Evolutionary conservation across 805 yeast species (phyloP).

Genomic region (Grigorovia jiainica): DNA sequence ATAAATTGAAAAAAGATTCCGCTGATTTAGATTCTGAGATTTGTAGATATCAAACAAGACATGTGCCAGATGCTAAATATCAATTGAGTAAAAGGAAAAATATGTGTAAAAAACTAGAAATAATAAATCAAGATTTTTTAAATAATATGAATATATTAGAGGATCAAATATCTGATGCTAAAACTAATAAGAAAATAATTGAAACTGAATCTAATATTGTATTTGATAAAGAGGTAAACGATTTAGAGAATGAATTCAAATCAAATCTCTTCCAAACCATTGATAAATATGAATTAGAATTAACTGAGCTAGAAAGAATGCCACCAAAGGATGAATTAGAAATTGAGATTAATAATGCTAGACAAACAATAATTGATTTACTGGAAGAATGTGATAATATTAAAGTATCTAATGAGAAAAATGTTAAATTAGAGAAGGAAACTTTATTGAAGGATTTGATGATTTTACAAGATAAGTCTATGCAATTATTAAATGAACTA

Average conservation of each 20-base stretch:
- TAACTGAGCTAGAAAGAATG: constrained; percentile 14
- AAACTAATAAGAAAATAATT: constrained; percentile 5
- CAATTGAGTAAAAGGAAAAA: constrained; percentile 18
- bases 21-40: constrained; percentile 4
- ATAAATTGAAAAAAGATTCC: constrained; percentile 2
- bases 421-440: constrained; percentile 1
- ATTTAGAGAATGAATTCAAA: constrained; percentile 19
- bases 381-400: constrained; percentile 8
- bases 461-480: constrained; percentile 1
- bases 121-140: constrained; percentile 1
- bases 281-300: constrained; percentile 11
- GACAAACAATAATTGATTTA: constrained; percentile 7
- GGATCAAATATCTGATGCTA: constrained; percentile 4
- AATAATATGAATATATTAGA: constrained; percentile 9
- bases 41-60: constrained; percentile 6
- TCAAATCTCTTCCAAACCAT: constrained; percentile 10
- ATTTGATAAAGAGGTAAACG: constrained; percentile 21
- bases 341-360: constrained; percentile 10
- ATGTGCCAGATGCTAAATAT: constrained; percentile 22
- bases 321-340: constrained; percentile 19
- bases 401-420: not conserved
- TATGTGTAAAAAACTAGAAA: constrained; percentile 12
- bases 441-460: constrained; percentile 5
- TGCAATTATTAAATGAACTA: not conserved
- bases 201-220: constrained; percentile 14